A percentile compares a stretch with the other conserved stretches of the same genome.
Conservation (phyloP, 139 green algal species). For the Klebsormidium nitens region DNA sequence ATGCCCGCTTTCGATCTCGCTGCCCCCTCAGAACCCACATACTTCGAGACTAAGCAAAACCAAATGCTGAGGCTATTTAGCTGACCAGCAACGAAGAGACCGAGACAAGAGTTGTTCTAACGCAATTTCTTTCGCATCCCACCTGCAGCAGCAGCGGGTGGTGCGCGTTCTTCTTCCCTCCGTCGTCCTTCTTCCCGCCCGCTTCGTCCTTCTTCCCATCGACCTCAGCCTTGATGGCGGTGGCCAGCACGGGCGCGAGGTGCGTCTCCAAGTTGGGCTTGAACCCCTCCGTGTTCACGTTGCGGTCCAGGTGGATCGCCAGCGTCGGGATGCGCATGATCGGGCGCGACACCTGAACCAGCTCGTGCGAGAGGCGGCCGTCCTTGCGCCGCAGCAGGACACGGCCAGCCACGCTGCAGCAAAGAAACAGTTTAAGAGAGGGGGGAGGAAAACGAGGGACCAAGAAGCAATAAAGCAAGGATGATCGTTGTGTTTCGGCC, state of each 20-base stretch:
- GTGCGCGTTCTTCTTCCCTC: slow-evolving; percentile 43
- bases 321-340: slow-evolving; percentile 72
- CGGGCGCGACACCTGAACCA: slow-evolving; percentile 46
- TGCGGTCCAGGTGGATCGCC: slow-evolving; percentile 75
- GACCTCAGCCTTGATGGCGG: slow-evolving; percentile 26
- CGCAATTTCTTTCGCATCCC: no score
- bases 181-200: no score
- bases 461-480: no score
- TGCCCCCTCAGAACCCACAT: no score
- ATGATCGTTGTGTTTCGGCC: no score
- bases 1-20: no score
- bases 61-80: no score
- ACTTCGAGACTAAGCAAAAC: no score
- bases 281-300: slow-evolving; percentile 67
- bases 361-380: slow-evolving; percentile 6
- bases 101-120: no score
- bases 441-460: no score
- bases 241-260: slow-evolving; percentile 77
- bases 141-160: slow-evolving; percentile 63
- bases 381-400: slow-evolving; percentile 27
- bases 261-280: slow-evolving; percentile 88
- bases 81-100: no score
- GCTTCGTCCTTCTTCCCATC: neutral
- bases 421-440: no score
- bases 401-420: slow-evolving; percentile 64